Percentiles rank a stretch among this genome's conserved stretches.
Conservation (phyloP, 2,329 filamentous ascomycete genomes). For the Tolypocladium paradoxum region DNA sequence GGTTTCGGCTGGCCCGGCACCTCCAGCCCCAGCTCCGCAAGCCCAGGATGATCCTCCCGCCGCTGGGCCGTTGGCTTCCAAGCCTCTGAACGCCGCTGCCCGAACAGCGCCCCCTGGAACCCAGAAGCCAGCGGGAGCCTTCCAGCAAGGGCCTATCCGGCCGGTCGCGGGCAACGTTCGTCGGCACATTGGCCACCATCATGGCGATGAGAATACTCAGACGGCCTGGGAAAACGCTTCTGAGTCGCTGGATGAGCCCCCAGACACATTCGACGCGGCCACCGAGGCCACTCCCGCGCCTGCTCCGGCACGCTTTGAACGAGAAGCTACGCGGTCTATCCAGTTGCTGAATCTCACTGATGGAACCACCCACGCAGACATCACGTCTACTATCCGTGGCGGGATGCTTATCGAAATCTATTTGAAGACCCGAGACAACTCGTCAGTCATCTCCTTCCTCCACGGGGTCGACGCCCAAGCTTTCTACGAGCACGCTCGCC, state of each 20-base stretch:
- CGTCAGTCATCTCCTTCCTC: conserved; percentile 60
- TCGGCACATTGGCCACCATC: no score
- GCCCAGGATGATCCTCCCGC: no score
- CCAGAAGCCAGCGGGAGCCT: no score
- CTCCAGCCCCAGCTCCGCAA: neutral
- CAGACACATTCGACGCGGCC: no score
- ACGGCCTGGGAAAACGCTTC: no score
- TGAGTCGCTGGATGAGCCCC: no score
- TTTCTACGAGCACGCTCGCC: conserved; percentile 55
- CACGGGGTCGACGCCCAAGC: conserved; percentile 48
- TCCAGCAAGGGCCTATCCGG: no score
- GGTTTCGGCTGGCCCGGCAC: neutral
- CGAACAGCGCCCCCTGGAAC: no score
- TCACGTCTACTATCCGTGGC: conserved; percentile 55
- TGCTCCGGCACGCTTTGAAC: conserved; percentile 12
- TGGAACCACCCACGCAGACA: conserved; percentile 51
- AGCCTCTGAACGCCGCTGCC: no score
- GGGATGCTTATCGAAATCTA: conserved; percentile 61
- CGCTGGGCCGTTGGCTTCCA: no score
- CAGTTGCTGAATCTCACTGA: conserved; percentile 52
- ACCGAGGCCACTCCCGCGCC: neutral
- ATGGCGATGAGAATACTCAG: no score
- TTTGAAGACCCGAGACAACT: conserved; percentile 46
- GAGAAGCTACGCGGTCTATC: conserved; percentile 43
- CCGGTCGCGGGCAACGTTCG: no score